phyloP scores from a whole-genome alignment of 78 protist genomes.

The Isochrysis galbana region DNA sequence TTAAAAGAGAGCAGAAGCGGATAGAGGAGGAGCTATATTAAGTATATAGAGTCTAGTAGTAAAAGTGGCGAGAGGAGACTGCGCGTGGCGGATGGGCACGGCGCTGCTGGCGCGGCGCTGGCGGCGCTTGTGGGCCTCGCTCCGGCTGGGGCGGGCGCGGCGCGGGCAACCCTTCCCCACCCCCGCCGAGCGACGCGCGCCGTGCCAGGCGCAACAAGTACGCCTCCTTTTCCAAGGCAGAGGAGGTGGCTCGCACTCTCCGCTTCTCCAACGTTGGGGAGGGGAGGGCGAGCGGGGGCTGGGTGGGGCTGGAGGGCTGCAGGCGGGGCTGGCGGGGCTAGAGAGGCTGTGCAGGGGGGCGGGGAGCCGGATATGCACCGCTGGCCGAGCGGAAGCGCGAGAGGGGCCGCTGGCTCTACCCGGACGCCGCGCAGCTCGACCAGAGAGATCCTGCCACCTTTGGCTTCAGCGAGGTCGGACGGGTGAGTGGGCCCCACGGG shows the following conservation, averaged over 20 bases:
- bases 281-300: background rate
- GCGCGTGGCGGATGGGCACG: no score
- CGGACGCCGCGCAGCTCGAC: slow-evolving; percentile 4
- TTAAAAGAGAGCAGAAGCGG: no score
- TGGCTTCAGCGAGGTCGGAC: slow-evolving; percentile 12
- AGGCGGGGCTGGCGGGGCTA: background rate
- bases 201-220: background rate
- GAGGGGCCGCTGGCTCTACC: background rate
- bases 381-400: background rate
- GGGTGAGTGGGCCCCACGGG: background rate
- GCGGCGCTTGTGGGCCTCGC: no score
- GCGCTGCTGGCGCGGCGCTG: no score
- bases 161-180: no score
- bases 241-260: background rate
- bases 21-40: no score
- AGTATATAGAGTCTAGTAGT: no score
- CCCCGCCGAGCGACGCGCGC: background rate
- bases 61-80: no score
- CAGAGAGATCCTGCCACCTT: background rate
- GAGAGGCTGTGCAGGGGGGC: background rate
- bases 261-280: background rate
- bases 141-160: no score
- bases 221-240: background rate
- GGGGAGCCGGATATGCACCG: no score
- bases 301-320: background rate